Conservation (phyloP, 2,329 filamentous ascomycete genomes). For the Fusarium dimerum region DNA sequence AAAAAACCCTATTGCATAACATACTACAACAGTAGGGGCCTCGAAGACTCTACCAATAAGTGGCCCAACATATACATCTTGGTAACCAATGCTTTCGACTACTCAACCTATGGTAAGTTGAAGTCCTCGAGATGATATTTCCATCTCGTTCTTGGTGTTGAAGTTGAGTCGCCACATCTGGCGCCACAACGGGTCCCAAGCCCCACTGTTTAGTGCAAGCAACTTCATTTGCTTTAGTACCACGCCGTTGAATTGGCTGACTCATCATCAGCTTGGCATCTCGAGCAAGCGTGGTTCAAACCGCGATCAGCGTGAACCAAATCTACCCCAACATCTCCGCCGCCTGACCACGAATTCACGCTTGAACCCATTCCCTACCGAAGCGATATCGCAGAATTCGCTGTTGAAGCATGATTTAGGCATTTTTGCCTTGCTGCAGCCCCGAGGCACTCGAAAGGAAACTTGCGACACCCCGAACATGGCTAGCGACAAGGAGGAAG, state of each 20-base stretch:
- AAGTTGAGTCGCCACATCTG: background rate
- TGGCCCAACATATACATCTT: too few species aligned
- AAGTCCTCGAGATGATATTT: background rate
- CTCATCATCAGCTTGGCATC: slow-evolving; percentile 8
- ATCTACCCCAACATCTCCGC: slow-evolving; percentile 3
- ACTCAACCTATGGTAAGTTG: background rate
- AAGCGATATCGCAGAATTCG: slow-evolving; percentile 4
- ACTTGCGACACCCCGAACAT: slow-evolving; percentile 32
- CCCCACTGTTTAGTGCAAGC: too few species aligned
- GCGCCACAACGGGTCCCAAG: background rate
- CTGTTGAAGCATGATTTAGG: slow-evolving; percentile 31
- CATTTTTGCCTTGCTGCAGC: slow-evolving; percentile 17
- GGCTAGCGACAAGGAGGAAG: slow-evolving; percentile 22
- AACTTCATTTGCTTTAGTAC: too few species aligned
- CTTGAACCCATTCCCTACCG: slow-evolving; percentile 2
- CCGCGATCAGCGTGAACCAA: slow-evolving; percentile 25
- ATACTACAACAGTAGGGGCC: too few species aligned
- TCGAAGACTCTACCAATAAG: too few species aligned
- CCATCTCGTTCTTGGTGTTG: slow-evolving; percentile 6
- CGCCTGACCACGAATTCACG: slow-evolving; percentile 9
- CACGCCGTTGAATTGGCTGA: slow-evolving; percentile 12
- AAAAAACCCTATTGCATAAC: too few species aligned
- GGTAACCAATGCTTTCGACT: background rate
- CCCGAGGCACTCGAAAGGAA: slow-evolving; percentile 25
- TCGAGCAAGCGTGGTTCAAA: slow-evolving; percentile 1